Evolutionary conservation across 345 rosid species (phyloP), one percentile per base, ranked within the genome.

Genomic region (Salix exigua): DNA sequence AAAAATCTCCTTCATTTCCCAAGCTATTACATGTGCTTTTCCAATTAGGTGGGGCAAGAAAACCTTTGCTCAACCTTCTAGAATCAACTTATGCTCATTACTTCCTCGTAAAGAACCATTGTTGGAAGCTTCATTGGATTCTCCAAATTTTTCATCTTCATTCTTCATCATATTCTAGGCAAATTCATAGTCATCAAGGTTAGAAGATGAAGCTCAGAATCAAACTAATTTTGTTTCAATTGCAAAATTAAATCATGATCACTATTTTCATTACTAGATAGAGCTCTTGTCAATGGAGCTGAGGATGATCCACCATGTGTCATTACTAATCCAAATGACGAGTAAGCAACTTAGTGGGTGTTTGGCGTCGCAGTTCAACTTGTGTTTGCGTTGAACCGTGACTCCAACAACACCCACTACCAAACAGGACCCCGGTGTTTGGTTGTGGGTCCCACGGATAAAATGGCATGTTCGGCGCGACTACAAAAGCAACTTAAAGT

Each of bases 41-140:
- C 83, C 81, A 77, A 37, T 77, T 81, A 53, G 80, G 80, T 44
- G 80, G 83, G 23, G 81, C 77, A 62, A 81, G 83, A 23, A 73
- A 80, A 62, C 83, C 83, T 77, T 81, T 80, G 23, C 83, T 81
- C 63, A 70, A 81, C 77, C 83, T 73, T 70, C 61, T 82, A n/a
- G 86, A 82, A 63, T 83, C 81, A 44, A 74, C 85, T 71, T 81
- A 70, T 73, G 75, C 62, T 77, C 83, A 50, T 73, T 81, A 61
- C 80, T 81, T 4, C 83, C 81, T 78, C 82, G 91, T 46, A 88
- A 90, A 55, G 92, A 89, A 67, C 85, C 85, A 65, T 85, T 84
- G 55, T 88, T 89, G 23, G 97, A 90, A 73, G 89, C 94, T 80
- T 90, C 94, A 74, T 92, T 91, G 25, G 97, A 89, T 73, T 90